phyloP scores from a whole-genome alignment of 2,329 filamentous ascomycete species.

The Colletotrichum tabaci region DNA sequence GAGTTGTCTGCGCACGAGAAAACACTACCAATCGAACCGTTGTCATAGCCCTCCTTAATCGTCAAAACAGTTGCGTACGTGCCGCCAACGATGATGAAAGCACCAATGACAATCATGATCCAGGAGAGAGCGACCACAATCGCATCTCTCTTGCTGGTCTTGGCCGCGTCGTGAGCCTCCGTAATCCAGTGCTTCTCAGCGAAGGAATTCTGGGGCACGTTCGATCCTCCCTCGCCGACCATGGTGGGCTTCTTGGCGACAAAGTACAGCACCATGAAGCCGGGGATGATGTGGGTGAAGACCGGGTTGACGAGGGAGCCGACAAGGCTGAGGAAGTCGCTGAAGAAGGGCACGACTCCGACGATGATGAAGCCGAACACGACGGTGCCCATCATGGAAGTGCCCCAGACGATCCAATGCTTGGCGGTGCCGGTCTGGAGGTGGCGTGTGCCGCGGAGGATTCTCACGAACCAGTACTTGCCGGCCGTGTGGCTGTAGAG shows the following conservation, averaged over 20 bases:
- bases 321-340: slow-evolving; percentile 65
- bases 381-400: slow-evolving; percentile 61
- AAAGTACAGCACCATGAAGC: slow-evolving; percentile 47
- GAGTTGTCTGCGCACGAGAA: slow-evolving; percentile 50
- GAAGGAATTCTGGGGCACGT: background rate
- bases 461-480: slow-evolving; percentile 65
- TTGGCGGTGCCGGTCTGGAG: slow-evolving; percentile 62
- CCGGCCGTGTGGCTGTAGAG: slow-evolving; percentile 66
- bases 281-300: slow-evolving; percentile 48
- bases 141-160: background rate
- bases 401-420: slow-evolving; percentile 63
- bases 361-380: slow-evolving; percentile 58
- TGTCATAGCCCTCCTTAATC: slow-evolving; percentile 46
- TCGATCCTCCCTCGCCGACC: slow-evolving; percentile 17
- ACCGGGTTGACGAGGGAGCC: slow-evolving; percentile 51
- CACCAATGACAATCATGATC: no score
- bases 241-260: slow-evolving; percentile 36
- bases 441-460: slow-evolving; percentile 62
- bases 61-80: slow-evolving; percentile 47
- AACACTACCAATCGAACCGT: slow-evolving; percentile 45
- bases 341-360: slow-evolving; percentile 67
- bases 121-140: background rate
- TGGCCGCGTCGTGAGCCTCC: slow-evolving; percentile 14
- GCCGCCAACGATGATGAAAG: background rate
- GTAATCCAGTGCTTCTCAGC: background rate